These are phyloP conservation scores for Solanum appendiculatum DNA, from an alignment of 257 asterid genomes.

Conservation along the genomic window DNA sequence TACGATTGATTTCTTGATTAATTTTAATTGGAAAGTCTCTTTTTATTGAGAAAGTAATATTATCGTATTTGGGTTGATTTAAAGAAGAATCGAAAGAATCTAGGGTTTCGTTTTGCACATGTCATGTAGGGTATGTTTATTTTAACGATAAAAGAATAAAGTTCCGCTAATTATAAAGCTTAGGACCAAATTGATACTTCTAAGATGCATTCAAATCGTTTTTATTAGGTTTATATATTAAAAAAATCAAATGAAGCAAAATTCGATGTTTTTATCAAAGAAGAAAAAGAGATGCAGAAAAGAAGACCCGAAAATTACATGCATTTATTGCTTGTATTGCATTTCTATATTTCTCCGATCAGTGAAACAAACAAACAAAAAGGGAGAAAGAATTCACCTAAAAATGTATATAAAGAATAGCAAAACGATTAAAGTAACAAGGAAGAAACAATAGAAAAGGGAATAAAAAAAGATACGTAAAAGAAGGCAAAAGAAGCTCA, in stretches of 20 bases:
- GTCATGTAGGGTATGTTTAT: background rate
- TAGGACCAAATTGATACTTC: background rate
- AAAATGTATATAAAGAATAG: background rate
- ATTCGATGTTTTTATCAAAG: background rate
- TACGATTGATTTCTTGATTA: background rate
- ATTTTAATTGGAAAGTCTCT: background rate
- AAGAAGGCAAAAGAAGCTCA: background rate
- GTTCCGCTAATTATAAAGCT: background rate
- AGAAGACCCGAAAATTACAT: background rate
- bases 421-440: background rate
- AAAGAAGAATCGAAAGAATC: background rate
- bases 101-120: background rate
- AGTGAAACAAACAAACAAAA: background rate
- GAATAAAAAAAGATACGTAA: too few relatives aligned
- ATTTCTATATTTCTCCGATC: background rate
- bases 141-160: too few relatives aligned
- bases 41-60: background rate
- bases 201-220: background rate
- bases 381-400: background rate
- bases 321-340: background rate
- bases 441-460: too few relatives aligned
- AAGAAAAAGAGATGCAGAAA: background rate
- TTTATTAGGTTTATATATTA: background rate
- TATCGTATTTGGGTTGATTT: background rate
- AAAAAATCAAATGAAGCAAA: background rate